Percentiles rank a stretch among this genome's conserved stretches.
These are phyloP conservation scores for Didymella pinodella DNA, from an alignment of 2,329 filamentous ascomycete genomes.

Conservation along the genomic window DNA sequence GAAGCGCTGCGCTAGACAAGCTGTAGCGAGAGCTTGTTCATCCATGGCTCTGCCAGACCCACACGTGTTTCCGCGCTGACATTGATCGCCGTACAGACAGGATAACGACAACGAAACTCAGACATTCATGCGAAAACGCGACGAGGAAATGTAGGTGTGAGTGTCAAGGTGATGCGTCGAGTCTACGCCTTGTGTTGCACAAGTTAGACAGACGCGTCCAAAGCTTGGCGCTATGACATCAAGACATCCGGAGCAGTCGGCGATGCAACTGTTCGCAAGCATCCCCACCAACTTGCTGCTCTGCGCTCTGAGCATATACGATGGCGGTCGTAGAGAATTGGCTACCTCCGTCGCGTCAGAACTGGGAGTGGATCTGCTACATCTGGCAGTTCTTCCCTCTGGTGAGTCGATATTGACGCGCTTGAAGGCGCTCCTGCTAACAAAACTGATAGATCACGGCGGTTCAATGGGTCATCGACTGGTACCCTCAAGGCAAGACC, in stretches of 20 bases:
- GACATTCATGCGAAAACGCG: neutral
- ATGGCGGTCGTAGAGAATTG: constrained; percentile 56
- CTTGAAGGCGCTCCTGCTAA: neutral
- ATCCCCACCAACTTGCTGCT: neutral
- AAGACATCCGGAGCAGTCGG: constrained; percentile 8
- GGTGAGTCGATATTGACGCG: constrained; percentile 43
- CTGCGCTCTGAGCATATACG: neutral
- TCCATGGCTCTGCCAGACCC: neutral
- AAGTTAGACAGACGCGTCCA: constrained; percentile 7
- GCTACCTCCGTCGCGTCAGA: constrained; percentile 60
- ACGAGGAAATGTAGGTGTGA: neutral
- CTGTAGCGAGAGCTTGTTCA: neutral
- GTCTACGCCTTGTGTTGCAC: neutral
- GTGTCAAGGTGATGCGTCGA: neutral
- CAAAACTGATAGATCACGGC: constrained; percentile 67
- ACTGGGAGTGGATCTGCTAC: constrained; percentile 57
- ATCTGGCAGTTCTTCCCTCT: constrained; percentile 61
- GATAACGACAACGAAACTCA: neutral
- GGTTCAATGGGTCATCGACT: constrained; percentile 75
- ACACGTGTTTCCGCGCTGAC: neutral
- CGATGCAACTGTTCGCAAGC: constrained; percentile 1
- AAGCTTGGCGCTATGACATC: constrained; percentile 15
- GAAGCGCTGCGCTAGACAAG: neutral
- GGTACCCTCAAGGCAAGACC: constrained; percentile 93
- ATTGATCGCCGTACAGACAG: neutral